Conservation (phyloP, 1,139 yeast genomes). For the Geotrichum candidum region DNA sequence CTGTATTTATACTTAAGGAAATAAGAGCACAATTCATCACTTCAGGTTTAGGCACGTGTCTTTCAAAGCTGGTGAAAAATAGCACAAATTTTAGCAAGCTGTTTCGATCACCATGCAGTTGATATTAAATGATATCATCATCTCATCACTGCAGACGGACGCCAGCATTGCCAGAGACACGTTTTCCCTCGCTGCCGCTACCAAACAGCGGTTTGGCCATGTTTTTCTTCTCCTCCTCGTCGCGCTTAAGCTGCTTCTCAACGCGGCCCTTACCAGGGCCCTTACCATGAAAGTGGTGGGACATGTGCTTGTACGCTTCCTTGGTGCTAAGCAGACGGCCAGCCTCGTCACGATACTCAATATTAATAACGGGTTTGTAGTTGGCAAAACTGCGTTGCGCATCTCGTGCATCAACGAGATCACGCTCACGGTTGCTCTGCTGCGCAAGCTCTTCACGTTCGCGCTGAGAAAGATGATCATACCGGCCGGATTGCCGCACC, state of each 20-base stretch:
- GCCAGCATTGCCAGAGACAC: slow-evolving; percentile 14
- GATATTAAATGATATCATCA: neutral
- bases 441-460: slow-evolving; percentile 37
- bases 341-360: slow-evolving; percentile 63
- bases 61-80: no score
- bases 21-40: no score
- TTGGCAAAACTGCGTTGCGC: slow-evolving; percentile 36
- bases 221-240: slow-evolving; percentile 32
- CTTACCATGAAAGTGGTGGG: slow-evolving; percentile 83
- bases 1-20: no score
- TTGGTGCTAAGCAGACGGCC: slow-evolving; percentile 64
- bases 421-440: slow-evolving; percentile 36
- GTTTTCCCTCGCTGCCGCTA: slow-evolving; percentile 4
- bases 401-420: slow-evolving; percentile 29
- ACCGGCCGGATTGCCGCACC: slow-evolving; percentile 27
- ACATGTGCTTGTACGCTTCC: slow-evolving; percentile 78
- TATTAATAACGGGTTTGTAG: slow-evolving; percentile 60
- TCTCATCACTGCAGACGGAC: slow-evolving; percentile 15
- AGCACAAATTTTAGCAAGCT: no score
- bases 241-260: slow-evolving; percentile 37
- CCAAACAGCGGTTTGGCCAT: slow-evolving; percentile 28
- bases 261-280: slow-evolving; percentile 42
- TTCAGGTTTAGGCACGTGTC: no score
- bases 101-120: neutral
- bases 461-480: slow-evolving; percentile 31